Base-by-base conservation (phyloP, 129 eudicot genomes). In the Pseudognaphalium luteoalbum region DNA sequence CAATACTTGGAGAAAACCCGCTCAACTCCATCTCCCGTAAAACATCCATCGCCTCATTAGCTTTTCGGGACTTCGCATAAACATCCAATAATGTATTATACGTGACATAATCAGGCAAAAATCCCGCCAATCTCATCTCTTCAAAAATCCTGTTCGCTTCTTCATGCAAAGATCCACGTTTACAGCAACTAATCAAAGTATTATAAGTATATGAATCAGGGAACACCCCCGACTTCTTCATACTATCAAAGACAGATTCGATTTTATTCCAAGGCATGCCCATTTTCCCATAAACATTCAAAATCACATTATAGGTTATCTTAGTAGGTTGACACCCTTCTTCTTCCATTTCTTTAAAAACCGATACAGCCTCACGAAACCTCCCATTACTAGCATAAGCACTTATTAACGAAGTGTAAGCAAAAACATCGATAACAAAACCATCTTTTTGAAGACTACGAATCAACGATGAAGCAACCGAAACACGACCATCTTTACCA, bases 241-340 rank as follows among this genome's bases (percentile, higher is more conserved):
- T 94, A 65, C 83, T 74, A 67, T 89, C 81, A 47, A 87, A 85
- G 11, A 91, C 79, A 11, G 79, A 69, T 66, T 65, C 59, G 7
- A 94, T 85, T 42, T 81, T 84, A 65, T 68, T 73, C 99, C 99
- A 94, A 21, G 99, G 99, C 97, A 91, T 87, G 28, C 97, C 97
- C 97, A 91, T 91, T 70, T 94, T 94, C 60, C 97, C 97, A 82
- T 84, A 91, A 30, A 89, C 99, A 70, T 89, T 94, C 81, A 94
- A 83, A 60, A 94, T 78, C 76, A 89, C 96, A 83, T 94, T 94
- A 71, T 91, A 94, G 16, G 97, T 94, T 54, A 89, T 82, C 84
- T 89, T 84, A 54, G 89, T 85, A 57, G 99, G 97, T 12, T 81
- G 82, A 68, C 91, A 89, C 14, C 97, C 99, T 69, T 86, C 94